Evolutionary conservation across 768 basidiomycete species (phyloP).

Genomic region (Agaricus subrufescens): DNA sequence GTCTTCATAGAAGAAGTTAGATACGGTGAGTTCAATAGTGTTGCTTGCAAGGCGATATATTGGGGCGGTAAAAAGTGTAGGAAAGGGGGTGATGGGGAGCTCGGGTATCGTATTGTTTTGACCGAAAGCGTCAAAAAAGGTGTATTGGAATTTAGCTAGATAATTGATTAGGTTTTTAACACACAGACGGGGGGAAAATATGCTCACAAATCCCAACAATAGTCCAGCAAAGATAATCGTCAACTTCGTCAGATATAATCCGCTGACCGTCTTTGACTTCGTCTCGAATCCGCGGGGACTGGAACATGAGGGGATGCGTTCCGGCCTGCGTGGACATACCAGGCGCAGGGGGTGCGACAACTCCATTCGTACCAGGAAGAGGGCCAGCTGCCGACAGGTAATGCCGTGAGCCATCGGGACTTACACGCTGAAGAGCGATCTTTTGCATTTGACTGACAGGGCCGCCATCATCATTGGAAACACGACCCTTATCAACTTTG

Average conservation of each 20-base stretch:
- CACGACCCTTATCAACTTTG: slow-evolving; percentile 88
- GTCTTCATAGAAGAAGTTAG: slow-evolving; percentile 84
- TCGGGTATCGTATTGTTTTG: slow-evolving; percentile 74
- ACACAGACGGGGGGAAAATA: neutral
- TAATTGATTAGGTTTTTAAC: slow-evolving; percentile 12
- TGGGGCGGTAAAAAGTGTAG: slow-evolving; percentile 79
- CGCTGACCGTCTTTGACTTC: slow-evolving; percentile 76
- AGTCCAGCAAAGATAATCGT: slow-evolving; percentile 94
- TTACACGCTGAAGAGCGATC: slow-evolving; percentile 83
- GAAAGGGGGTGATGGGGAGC: slow-evolving; percentile 84
- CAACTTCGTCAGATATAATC: slow-evolving; percentile 81
- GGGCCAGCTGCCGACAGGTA: slow-evolving; percentile 89
- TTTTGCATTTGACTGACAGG: slow-evolving; percentile 97
- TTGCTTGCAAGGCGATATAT: slow-evolving; percentile 66
- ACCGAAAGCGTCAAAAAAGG: slow-evolving; percentile 88
- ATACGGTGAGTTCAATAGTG: slow-evolving; percentile 78
- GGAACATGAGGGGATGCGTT: slow-evolving; percentile 77
- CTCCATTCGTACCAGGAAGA: slow-evolving; percentile 69
- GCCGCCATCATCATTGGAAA: slow-evolving; percentile 83
- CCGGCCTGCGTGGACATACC: slow-evolving; percentile 73
- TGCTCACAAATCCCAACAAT: slow-evolving; percentile 90
- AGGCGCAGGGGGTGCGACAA: slow-evolving; percentile 65
- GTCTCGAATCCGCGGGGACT: slow-evolving; percentile 74
- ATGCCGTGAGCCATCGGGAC: slow-evolving; percentile 77
- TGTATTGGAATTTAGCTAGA: slow-evolving; percentile 89